Conservation (phyloP, 441 rosid species). For the Populus tomentosa region DNA sequence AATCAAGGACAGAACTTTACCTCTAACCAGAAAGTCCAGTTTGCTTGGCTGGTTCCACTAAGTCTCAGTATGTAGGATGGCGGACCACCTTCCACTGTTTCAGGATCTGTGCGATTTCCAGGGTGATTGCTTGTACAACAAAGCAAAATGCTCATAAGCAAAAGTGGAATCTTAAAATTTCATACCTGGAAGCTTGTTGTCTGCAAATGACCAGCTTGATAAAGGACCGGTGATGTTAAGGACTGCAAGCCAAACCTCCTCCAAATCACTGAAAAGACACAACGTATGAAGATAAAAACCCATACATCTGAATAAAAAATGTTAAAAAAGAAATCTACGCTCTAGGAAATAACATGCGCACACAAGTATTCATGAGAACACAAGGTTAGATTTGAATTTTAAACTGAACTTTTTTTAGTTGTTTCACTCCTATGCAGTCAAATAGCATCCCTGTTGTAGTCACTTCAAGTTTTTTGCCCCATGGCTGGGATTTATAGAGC, state of each 20-base stretch:
- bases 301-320: too few relatives aligned
- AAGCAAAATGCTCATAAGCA: not conserved
- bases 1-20: slow-evolving; percentile 31
- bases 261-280: slow-evolving; percentile 56
- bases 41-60: slow-evolving; percentile 65
- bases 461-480: too few relatives aligned
- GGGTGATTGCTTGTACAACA: not conserved
- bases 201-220: slow-evolving; percentile 92
- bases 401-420: too few relatives aligned
- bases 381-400: too few relatives aligned
- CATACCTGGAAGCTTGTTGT: slow-evolving; percentile 64
- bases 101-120: slow-evolving; percentile 56
- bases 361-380: too few relatives aligned
- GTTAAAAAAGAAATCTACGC: too few relatives aligned
- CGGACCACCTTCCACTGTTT: slow-evolving; percentile 61
- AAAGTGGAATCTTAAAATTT: slow-evolving; percentile 4
- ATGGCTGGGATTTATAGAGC: too few relatives aligned
- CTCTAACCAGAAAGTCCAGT: slow-evolving; percentile 95
- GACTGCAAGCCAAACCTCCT: slow-evolving; percentile 93
- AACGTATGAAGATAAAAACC: not conserved
- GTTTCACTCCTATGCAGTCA: too few relatives aligned
- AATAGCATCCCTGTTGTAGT: too few relatives aligned
- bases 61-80: slow-evolving; percentile 81
- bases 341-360: too few relatives aligned
- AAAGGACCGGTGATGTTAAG: slow-evolving; percentile 92